These are phyloP conservation scores for Fusarium papillatum DNA, from an alignment of 2,329 filamentous ascomycete species.

Conservation along the genomic window DNA sequence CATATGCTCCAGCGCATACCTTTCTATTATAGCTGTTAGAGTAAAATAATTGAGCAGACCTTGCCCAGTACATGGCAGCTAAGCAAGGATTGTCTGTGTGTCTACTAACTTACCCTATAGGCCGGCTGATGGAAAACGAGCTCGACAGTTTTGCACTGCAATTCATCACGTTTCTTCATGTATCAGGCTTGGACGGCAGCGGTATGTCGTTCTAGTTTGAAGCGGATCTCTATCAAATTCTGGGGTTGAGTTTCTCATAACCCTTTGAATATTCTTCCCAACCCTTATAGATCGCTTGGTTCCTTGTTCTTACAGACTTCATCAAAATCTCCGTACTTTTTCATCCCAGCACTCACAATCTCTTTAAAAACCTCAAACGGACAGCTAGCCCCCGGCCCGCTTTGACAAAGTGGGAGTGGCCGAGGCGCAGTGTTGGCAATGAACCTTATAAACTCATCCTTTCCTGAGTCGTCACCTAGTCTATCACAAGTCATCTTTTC, in stretches of 20 bases:
- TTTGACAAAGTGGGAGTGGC: slow-evolving; percentile 36
- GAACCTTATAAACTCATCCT: slow-evolving; percentile 38
- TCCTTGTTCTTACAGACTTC: slow-evolving; percentile 34
- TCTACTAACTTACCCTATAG: neutral
- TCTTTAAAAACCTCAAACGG: slow-evolving; percentile 35
- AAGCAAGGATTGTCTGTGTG: neutral
- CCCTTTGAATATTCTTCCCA: neutral
- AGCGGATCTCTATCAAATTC: neutral
- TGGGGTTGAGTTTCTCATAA: neutral
- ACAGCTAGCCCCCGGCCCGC: slow-evolving; percentile 37
- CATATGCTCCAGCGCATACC: neutral
- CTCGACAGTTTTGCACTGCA: neutral
- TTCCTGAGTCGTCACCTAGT: slow-evolving; percentile 7
- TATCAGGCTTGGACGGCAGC: neutral
- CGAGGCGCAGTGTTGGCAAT: slow-evolving; percentile 41
- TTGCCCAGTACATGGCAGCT: neutral
- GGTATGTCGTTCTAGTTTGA: neutral
- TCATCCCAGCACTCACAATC: slow-evolving; percentile 32
- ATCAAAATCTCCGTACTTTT: slow-evolving; percentile 41
- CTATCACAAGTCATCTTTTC: slow-evolving; percentile 40
- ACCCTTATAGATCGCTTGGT: slow-evolving; percentile 25
- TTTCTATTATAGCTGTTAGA: neutral
- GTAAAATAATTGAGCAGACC: neutral
- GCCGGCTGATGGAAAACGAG: neutral
- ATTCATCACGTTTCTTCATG: neutral